Base-by-base conservation (phyloP, 495 filamentous ascomycete species). In the Aspergillus bridgeri region DNA sequence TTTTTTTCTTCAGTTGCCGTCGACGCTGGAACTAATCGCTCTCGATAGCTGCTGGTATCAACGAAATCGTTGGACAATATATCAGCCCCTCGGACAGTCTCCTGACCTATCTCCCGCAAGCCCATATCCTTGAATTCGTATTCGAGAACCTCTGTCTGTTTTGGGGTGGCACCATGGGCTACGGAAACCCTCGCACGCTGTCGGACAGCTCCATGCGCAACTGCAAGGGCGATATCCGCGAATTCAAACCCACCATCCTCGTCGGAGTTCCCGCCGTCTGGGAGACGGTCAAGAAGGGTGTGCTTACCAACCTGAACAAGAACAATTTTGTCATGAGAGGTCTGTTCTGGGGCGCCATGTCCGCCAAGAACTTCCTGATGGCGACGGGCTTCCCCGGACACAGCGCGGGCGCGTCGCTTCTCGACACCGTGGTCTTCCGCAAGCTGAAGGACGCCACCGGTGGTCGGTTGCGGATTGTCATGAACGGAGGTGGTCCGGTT, bases 251-350 rank as follows among this genome's bases (percentile, higher is more conserved):
- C 21, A 92, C 89, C 19, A 84, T 98, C 60, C 80, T 98, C 46
- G 91, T 97, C 48, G 94, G 94, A 68, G 94, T 98, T 19, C 94
- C 94, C 7, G 92, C 93, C 29, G 94, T 98, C 11, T 98, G 92
- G 89, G 94, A 98, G 75, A 87, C 91, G 0, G 91, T 98, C 62
- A 98, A 97, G 86, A 98, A 98, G 74, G 94, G 94, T 63, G 93
- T 98, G 60, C 79, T 96, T 60, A 79, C 82, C 67, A 94, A 96
- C 75, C 84, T 98, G 57, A 86, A 88, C 73, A 84, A 87, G 61
- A 84, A 85, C 51, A 88, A 84, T 68, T 76, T 84, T 23, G 50
- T 98, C 18, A 82, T 87, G 11, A 88, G 83, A 71, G 89, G 88
- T 53, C 74, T 98, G 66, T 98, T 98, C 80, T 98, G 94, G 94